phyloP scores from a whole-genome alignment of 371 early-diverging fungal species.

The Conidiobolus incongruus region DNA sequence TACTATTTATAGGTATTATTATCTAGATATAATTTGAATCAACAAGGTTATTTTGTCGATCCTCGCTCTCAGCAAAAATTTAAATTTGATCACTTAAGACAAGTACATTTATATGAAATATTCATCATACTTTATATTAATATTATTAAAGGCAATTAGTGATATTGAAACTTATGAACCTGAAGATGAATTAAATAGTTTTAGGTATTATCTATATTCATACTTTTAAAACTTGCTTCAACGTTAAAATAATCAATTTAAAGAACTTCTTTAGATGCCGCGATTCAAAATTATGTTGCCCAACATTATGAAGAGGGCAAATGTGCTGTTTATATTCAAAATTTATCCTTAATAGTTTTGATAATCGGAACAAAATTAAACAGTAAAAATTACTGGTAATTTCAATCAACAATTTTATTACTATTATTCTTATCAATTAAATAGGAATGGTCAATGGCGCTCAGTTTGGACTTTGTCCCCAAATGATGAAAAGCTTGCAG shows the following conservation, averaged over 20 bases:
- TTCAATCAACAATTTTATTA: background rate
- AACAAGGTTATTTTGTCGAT: slow-evolving; percentile 39
- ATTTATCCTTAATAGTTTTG: slow-evolving; percentile 25
- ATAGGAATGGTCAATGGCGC: slow-evolving; percentile 79
- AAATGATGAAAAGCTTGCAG: slow-evolving; percentile 32
- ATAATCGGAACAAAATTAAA: slow-evolving; percentile 80
- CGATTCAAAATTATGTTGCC: slow-evolving; percentile 27
- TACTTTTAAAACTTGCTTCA: no score
- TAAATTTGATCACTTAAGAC: slow-evolving; percentile 46
- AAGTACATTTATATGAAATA: slow-evolving; percentile 13
- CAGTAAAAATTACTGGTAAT: slow-evolving; percentile 71
- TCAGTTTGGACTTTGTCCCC: slow-evolving; percentile 49
- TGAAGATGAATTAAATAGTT: slow-evolving; percentile 20
- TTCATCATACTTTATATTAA: background rate
- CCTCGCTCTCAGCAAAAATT: slow-evolving; percentile 41
- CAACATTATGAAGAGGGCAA: slow-evolving; percentile 66
- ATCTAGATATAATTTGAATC: slow-evolving; percentile 32
- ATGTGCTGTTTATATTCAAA: slow-evolving; percentile 29
- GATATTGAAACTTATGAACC: slow-evolving; percentile 26
- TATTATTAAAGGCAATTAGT: slow-evolving; percentile 17
- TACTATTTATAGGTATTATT: background rate
- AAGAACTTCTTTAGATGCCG: slow-evolving; percentile 34
- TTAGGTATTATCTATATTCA: slow-evolving; percentile 16
- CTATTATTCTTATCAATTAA: background rate
- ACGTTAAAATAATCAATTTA: no score